These are phyloP conservation scores for Podaxis sp. DNA, from an alignment of 768 basidiomycete species.

Conservation along the genomic window DNA sequence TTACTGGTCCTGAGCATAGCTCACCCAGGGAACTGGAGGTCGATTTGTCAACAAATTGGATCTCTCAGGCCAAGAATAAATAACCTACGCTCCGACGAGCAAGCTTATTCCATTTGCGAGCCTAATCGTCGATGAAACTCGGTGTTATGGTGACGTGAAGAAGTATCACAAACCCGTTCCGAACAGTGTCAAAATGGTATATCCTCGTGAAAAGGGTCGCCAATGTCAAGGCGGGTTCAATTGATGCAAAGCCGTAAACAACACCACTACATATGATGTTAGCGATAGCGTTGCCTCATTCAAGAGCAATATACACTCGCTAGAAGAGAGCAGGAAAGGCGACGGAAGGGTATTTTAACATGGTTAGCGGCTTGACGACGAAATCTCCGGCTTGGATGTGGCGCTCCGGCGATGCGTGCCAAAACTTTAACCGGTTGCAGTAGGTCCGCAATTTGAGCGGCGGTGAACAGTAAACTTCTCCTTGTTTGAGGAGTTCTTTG, in stretches of 20 bases:
- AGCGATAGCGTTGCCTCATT: not conserved
- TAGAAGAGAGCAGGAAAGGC: conserved; percentile 36
- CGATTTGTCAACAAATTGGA: not conserved
- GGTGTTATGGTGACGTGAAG: not conserved
- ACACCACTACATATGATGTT: conserved; percentile 26
- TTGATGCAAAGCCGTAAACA: conserved; percentile 38
- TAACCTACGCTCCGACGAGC: conserved; percentile 33
- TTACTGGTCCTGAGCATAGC: conserved; percentile 36
- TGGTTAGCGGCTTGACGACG: conserved; percentile 33
- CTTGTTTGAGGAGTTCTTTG: conserved; percentile 13
- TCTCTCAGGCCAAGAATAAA: not conserved
- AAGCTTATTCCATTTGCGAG: conserved; percentile 37
- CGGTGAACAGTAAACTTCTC: conserved; percentile 28
- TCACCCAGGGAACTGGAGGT: conserved; percentile 32
- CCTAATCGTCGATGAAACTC: conserved; percentile 17
- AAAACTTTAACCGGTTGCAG: conserved; percentile 29
- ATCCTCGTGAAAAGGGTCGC: conserved; percentile 36
- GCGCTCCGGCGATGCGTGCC: conserved; percentile 30
- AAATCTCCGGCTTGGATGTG: conserved; percentile 28
- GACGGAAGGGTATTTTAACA: conserved; percentile 42
- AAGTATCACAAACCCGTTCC: conserved; percentile 30
- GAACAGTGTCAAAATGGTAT: conserved; percentile 39
- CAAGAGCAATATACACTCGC: conserved; percentile 21
- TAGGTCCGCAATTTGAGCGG: conserved; percentile 25
- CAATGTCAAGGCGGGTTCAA: conserved; percentile 38